Evolutionary conservation across 1,284 basidiomycete genomes (phyloP), one percentile per base, ranked within the genome.

Genomic region (Vanrija pseudolonga): DNA sequence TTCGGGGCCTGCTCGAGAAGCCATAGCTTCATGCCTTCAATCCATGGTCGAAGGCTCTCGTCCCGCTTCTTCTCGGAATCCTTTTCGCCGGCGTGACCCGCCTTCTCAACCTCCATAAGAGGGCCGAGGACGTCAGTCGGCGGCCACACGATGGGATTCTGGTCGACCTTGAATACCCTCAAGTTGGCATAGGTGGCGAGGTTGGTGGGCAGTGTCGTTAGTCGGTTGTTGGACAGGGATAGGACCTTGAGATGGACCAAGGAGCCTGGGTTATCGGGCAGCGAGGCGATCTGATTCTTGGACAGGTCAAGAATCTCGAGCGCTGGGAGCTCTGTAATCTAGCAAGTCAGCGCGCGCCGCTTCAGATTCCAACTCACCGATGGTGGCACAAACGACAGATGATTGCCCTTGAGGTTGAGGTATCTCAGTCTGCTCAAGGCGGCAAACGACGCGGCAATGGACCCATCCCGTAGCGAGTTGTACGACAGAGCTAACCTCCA

Each of bases 291-390:
- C 77, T 88, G 91, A 79, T 98, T 98, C 62, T 90, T 86, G 62
- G 90, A 93, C 46, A 98, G 83, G 74, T 98, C 95, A 57, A 98
- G 80, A 54, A 95, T 96, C 76, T 98, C 94, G 58, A 98, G 81
- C 4, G 87, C 86, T 6, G 88, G 85, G 79, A 98, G 86, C 20
- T 85, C 78, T 50, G 88, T 89, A 50, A 97, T 81, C 92, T 96
- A 64, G 8, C 32, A 32, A 9, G 56, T 42, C 24, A 43, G 43
- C 41, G n/a, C 26, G 26, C 26, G 7, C n/a, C 18, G 19, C 36
- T 38, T 20, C 19, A 22, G 15, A 23, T 24, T 41, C 17, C 9
- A n/a, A 83, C 90, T 68, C 71, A 95, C 92, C 53, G 91, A 89
- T 58, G 86, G 82, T 11, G 95, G 95, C 65, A 98, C 90, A 17